Conservation (phyloP, 306 rosid species). For the Gastrolobium bilobum region DNA sequence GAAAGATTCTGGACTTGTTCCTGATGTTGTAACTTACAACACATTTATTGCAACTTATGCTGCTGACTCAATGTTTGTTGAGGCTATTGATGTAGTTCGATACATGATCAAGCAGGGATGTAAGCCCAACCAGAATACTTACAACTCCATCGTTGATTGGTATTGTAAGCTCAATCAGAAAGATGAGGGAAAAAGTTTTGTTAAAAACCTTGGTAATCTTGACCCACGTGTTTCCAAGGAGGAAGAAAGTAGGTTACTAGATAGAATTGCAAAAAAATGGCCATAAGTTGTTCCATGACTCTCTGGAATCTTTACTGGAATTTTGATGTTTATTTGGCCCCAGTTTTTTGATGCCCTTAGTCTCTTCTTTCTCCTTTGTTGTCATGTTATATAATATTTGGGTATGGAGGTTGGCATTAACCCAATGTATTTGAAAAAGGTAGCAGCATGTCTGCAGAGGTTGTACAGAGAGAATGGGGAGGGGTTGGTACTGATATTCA, state of each 20-base stretch:
- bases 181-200: conserved; percentile 74
- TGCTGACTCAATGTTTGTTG: conserved; percentile 75
- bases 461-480: conserved; percentile 38
- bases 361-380: conserved; percentile 27
- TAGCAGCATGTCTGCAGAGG: conserved; percentile 34
- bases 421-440: conserved; percentile 26
- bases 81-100: conserved; percentile 79
- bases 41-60: conserved; percentile 87
- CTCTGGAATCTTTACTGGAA: conserved; percentile 32
- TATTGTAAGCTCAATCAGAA: conserved; percentile 71
- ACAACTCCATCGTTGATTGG: conserved; percentile 85
- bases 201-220: conserved; percentile 64
- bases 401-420: conserved; percentile 40
- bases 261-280: conserved; percentile 73
- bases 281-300: conserved; percentile 47
- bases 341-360: conserved; percentile 24
- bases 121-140: conserved; percentile 81
- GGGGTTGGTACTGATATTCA: conserved; percentile 5
- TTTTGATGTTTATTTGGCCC: conserved; percentile 17
- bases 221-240: conserved; percentile 69
- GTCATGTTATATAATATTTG: conserved; percentile 38
- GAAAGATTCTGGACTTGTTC: conserved; percentile 71
- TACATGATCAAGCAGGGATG: conserved; percentile 93
- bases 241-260: conserved; percentile 67
- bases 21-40: conserved; percentile 87